Base-by-base conservation (phyloP, 1,284 basidiomycete genomes). In the Trichosporon sp. region DNA sequence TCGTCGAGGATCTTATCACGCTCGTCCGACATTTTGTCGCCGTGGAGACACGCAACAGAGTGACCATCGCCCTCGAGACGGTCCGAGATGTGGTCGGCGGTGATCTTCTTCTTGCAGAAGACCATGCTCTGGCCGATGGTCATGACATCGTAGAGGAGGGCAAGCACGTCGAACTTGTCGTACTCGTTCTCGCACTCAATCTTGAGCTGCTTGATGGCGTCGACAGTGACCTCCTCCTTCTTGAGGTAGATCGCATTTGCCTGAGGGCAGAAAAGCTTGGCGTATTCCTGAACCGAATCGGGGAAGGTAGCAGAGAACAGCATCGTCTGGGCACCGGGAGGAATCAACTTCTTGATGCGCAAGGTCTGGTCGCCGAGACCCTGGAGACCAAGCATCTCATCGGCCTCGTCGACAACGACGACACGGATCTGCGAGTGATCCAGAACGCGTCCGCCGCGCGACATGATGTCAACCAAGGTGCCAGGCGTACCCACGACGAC, bases 261-360 rank as follows among this genome's bases (percentile, higher is more conserved):
- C 38, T 88, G 88, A 0, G 97, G 95, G 15, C 96, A 95, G 80
- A 99, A 95, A 75, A 93, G 92, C 71, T 87, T 86, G 8, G 97
- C 96, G 80, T 97, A 99, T 18, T 85, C 86, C 67, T 93, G 91
- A 71, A 99, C 96, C 72, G 92, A 87, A 77, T 97, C 92, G 13
- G 95, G 93, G 88, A 99, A 99, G 2, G 97, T 99, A 47, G 97
- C 97, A 3, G 95, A 98, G 86, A 99, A 99, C 67, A 99, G 89
- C 70, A 99, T 90, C 72, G 95, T 93, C 81, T 99, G 97, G 31
- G 88, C 86, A 6, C 85, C 70, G 11, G 74, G 71, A 0, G 83
- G 82, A 9, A 84, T 77, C 73, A 77, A 73, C 94, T 95, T 97
- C 85, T 98, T 98, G 70, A 98, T 94, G 65, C 91, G 88, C 70